Evolutionary conservation across 441 rosid species (phyloP).

Genomic region (Viola pubescens): DNA sequence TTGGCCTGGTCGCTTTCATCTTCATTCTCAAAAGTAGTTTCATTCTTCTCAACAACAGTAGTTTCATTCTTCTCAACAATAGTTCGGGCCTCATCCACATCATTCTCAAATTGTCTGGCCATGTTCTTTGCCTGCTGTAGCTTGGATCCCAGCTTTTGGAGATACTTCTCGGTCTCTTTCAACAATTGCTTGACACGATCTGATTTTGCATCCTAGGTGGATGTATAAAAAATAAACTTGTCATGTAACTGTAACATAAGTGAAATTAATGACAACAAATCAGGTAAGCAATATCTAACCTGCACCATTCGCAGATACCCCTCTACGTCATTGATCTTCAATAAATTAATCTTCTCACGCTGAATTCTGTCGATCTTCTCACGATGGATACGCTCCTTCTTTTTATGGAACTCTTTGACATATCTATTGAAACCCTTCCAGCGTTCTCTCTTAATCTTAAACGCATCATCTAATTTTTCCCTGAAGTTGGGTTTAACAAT

Average conservation of each 20-base stretch:
- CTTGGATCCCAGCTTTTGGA: constrained; percentile 83
- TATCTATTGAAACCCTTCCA: constrained; percentile 81
- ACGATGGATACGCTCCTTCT: constrained; percentile 90
- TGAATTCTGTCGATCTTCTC: constrained; percentile 94
- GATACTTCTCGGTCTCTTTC: constrained; percentile 93
- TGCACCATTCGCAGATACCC: constrained; percentile 97
- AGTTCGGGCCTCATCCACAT: constrained; percentile 47
- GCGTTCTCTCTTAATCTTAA: constrained; percentile 80
- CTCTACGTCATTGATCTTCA: constrained; percentile 95
- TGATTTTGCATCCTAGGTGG: constrained; percentile 78
- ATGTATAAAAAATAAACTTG: constrained; percentile 2
- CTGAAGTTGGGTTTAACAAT: constrained; percentile 36
- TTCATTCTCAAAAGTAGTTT: constrained; percentile 63
- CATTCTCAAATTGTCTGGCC: constrained; percentile 53
- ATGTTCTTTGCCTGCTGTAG: constrained; percentile 64
- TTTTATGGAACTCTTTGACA: constrained; percentile 87
- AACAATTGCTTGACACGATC: constrained; percentile 90
- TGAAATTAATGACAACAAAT: constrained; percentile 12
- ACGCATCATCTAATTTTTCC: constrained; percentile 81
- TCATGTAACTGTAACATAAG: constrained; percentile 9
- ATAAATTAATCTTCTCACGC: constrained; percentile 88
- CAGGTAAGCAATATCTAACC: constrained; percentile 39
- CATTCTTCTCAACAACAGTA: constrained; percentile 44
- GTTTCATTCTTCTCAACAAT: constrained; percentile 51
- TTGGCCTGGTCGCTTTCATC: constrained; percentile 91